Evolutionary conservation across 2,329 filamentous ascomycete species (phyloP).

Genomic region (Calonectria crousiana): DNA sequence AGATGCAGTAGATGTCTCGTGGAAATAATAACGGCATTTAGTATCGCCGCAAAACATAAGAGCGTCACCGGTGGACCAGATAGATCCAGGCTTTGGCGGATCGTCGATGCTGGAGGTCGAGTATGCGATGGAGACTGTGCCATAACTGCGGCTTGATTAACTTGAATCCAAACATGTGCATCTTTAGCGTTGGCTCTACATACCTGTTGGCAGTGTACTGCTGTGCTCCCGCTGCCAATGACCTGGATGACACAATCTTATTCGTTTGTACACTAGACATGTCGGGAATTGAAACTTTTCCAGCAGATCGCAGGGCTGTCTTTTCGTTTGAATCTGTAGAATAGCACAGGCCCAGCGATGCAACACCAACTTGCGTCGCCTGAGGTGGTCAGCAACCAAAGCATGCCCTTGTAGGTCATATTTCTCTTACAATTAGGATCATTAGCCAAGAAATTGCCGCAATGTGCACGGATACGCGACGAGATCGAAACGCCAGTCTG

Average conservation of each 20-base stretch:
- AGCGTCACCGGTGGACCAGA: conserved; percentile 47
- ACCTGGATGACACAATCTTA: conserved; percentile 42
- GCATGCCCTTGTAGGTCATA: too few relatives aligned
- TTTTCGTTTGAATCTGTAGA: conserved; percentile 54
- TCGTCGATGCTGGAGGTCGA: conserved; percentile 29
- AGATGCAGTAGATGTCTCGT: conserved; percentile 44
- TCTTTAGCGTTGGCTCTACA: not conserved
- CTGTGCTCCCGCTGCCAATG: conserved; percentile 46
- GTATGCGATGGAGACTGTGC: conserved; percentile 51
- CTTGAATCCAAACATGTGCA: fast-evolving
- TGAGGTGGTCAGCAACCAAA: conserved; percentile 21
- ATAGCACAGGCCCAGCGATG: conserved; percentile 57
- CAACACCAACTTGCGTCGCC: conserved; percentile 57
- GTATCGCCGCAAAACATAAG: conserved; percentile 49
- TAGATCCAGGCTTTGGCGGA: conserved; percentile 45
- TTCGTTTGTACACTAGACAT: conserved; percentile 51
- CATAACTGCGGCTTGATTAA: conserved; percentile 47
- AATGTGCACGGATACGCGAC: conserved; percentile 28
- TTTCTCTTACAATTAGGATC: conserved; percentile 22
- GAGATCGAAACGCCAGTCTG: conserved; percentile 30
- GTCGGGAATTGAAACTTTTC: conserved; percentile 52
- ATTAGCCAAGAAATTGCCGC: conserved; percentile 36
- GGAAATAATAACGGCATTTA: conserved; percentile 52
- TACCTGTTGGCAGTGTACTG: conserved; percentile 58
- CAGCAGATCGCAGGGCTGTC: conserved; percentile 46